phyloP scores from a whole-genome alignment of 1,284 basidiomycete species.

The Boletus nobilissimus region DNA sequence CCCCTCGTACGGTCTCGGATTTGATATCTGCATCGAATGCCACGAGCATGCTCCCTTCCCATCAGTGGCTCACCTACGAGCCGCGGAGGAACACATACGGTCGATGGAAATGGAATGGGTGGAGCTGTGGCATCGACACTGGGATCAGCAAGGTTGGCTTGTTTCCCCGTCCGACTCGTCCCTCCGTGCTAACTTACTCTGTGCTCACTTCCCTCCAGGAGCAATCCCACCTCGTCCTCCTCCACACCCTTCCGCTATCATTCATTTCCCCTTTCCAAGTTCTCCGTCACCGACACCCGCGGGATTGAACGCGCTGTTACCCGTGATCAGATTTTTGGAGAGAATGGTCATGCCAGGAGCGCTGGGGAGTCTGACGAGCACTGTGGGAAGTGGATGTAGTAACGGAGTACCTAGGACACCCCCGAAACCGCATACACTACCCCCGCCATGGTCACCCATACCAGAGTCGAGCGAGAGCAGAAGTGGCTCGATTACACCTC shows the following conservation, averaged over 20 bases:
- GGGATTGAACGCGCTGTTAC: constrained; percentile 62
- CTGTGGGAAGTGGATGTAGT: constrained; percentile 4
- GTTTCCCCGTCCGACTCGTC: background rate
- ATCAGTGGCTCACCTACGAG: constrained; percentile 65
- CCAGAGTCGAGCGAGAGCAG: constrained; percentile 28
- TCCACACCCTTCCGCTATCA: constrained; percentile 73
- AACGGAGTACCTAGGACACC: constrained; percentile 29
- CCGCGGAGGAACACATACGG: constrained; percentile 76
- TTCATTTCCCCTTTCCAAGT: constrained; percentile 79
- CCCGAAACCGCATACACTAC: constrained; percentile 18
- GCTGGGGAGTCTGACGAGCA: constrained; percentile 37
- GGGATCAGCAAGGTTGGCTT: constrained; percentile 36
- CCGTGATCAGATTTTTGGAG: constrained; percentile 71
- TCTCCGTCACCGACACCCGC: constrained; percentile 62
- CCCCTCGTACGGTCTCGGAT: constrained; percentile 69
- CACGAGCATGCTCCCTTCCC: constrained; percentile 82
- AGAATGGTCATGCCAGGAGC: constrained; percentile 62
- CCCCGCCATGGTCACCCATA: constrained; percentile 42
- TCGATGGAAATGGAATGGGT: constrained; percentile 72
- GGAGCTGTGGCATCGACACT: constrained; percentile 48
- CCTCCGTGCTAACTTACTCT: background rate
- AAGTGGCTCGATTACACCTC: constrained; percentile 35
- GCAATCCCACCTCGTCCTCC: constrained; percentile 66
- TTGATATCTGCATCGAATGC: constrained; percentile 88
- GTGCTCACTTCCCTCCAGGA: constrained; percentile 10